Conservation (phyloP, 768 basidiomycete species). For the Trametes cubensis region DNA sequence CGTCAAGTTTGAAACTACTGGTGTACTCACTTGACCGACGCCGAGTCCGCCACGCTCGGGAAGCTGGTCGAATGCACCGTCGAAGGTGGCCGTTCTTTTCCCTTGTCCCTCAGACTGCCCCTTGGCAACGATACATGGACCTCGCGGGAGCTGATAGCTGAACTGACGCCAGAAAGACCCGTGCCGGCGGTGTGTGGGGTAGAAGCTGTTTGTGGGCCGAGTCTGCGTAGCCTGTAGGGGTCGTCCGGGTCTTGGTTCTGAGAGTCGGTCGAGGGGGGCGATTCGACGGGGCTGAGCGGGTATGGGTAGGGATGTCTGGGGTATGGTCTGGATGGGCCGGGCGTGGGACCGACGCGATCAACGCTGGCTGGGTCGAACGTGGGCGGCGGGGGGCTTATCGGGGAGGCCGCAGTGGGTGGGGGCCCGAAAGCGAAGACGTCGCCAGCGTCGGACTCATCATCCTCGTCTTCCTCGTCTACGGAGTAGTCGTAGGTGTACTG, state of each 20-base stretch:
- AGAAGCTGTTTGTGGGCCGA: conserved; percentile 29
- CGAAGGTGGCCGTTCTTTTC: conserved; percentile 29
- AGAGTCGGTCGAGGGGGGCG: conserved; percentile 53
- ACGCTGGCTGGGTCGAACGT: conserved; percentile 53
- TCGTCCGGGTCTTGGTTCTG: conserved; percentile 38
- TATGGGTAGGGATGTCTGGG: conserved; percentile 40
- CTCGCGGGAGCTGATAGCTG: conserved; percentile 41
- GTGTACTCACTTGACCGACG: conserved; percentile 56
- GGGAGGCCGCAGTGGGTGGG: conserved; percentile 60
- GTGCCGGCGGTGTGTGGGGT: conserved; percentile 37
- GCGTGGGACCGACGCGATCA: conserved; percentile 39
- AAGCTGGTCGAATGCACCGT: conserved; percentile 39
- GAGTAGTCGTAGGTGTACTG: conserved; percentile 50
- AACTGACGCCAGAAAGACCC: conserved; percentile 39
- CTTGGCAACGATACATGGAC: conserved; percentile 39
- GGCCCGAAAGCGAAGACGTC: conserved; percentile 90
- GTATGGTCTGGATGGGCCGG: conserved; percentile 36
- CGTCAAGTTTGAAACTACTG: neutral
- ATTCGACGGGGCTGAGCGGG: conserved; percentile 44
- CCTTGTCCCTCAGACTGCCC: conserved; percentile 17
- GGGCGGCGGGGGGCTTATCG: conserved; percentile 48
- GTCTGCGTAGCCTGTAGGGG: conserved; percentile 43
- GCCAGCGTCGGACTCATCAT: conserved; percentile 77
- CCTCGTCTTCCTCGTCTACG: conserved; percentile 53
- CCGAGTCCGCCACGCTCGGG: conserved; percentile 36